Base-by-base conservation (phyloP, 768 basidiomycete species). In the Boletus tomentosulus region DNA sequence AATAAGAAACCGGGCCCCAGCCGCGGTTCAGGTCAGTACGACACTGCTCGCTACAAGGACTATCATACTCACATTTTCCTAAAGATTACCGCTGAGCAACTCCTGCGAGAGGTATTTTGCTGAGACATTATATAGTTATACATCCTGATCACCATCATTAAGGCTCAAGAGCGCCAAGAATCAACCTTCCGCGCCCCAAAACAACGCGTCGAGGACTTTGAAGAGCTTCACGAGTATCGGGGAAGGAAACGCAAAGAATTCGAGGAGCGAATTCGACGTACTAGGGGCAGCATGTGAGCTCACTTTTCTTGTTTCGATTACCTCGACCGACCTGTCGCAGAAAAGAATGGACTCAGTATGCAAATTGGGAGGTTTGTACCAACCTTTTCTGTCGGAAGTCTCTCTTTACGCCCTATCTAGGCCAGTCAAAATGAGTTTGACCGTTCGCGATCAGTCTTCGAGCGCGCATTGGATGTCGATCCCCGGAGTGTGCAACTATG, bases 101-200 rank as follows among this genome's bases (percentile, higher is more conserved):
- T 99, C 41, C 78, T 99, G 10, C 87, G 97, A 63, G 97, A 99
- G 77, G 91, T 89, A 68, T 45, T 72, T 53, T 11, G 27, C 30
- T 35, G 3, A 51, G 16, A 12, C 11, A 27, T 28, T n/a, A 10
- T 7, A 38, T 1, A 16, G 9, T 19, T 34, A 16, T 15, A 12
- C 13, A 10, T 15, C 48, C 34, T 65, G 16, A 65, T 50, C 30
- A 19, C 13, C 3, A 7, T 11, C 16, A 15, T 51, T 24, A 63
- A 93, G 89, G 97, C 97, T 46, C 93, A 98, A 87, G 97, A 98
- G 62, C 81, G 96, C 51, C 95, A 98, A 76, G 97, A 98, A 69
- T 82, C 89, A 30, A 82, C 87, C 12, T 90, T 93, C 67, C 85
- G 86, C 47, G 94, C 95, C 1, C 97, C 97, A 11, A 91, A 87